Conservation (phyloP, 208 protist species). For the Crithidia acanthocephali region DNA sequence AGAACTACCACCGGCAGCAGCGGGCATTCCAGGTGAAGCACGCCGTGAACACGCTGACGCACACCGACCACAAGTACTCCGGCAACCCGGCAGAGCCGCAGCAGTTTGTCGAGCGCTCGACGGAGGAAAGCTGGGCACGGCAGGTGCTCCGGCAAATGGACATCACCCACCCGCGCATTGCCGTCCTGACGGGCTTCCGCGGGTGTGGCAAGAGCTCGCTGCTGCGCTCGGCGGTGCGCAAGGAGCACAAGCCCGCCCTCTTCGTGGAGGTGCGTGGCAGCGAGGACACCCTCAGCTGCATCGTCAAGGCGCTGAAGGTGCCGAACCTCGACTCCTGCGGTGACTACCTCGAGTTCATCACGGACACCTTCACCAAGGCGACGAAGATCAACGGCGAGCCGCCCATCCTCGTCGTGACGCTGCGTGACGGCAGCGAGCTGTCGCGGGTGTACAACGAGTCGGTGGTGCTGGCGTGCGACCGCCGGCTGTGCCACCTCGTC, state of each 20-base stretch:
- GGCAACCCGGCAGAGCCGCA: constrained; percentile 17
- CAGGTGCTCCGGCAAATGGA: constrained; percentile 73
- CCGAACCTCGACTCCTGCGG: constrained; percentile 84
- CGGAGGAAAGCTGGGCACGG: constrained; percentile 76
- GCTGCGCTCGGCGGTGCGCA: constrained; percentile 62
- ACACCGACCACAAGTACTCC: constrained; percentile 32
- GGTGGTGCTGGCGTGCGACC: constrained; percentile 70
- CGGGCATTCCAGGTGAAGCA: constrained; percentile 67
- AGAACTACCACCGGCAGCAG: constrained; percentile 61
- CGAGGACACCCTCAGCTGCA: constrained; percentile 71
- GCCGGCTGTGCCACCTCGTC: constrained; percentile 75
- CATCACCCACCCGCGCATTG: constrained; percentile 70
- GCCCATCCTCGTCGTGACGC: constrained; percentile 75
- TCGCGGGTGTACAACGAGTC: constrained; percentile 82
- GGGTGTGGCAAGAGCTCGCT: constrained; percentile 73
- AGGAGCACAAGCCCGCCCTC: constrained; percentile 79
- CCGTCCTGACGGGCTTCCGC: constrained; percentile 54
- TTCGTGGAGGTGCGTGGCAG: constrained; percentile 79
- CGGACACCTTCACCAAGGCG: constrained; percentile 67
- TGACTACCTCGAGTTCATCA: constrained; percentile 80
- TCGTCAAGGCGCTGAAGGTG: constrained; percentile 74
- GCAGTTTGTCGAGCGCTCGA: constrained; percentile 53
- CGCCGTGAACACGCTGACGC: constrained; percentile 71
- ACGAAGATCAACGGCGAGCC: constrained; percentile 73
- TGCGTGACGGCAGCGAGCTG: constrained; percentile 74